phyloP scores from a whole-genome alignment of 768 basidiomycete genomes.

The Harrya chromipes region DNA sequence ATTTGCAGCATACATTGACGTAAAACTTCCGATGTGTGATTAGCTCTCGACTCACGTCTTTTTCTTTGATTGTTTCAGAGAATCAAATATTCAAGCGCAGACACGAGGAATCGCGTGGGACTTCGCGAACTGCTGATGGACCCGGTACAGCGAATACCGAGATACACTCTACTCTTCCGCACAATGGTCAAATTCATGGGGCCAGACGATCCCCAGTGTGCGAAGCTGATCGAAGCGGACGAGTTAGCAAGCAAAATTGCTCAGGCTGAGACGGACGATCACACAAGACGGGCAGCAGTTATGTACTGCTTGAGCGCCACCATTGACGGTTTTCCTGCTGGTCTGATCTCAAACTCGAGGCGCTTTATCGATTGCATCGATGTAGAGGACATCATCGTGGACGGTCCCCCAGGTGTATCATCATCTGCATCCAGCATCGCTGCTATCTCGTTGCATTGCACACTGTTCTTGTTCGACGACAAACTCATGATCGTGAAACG shows the following conservation, averaged over 20 bases:
- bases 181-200: slow-evolving; percentile 91
- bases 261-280: slow-evolving; percentile 85
- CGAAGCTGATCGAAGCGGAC: slow-evolving; percentile 78
- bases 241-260: slow-evolving; percentile 90
- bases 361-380: slow-evolving; percentile 91
- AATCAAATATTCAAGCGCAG: slow-evolving; percentile 80
- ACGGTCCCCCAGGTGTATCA: slow-evolving; percentile 40
- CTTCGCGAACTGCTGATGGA: slow-evolving; percentile 93
- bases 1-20: slow-evolving; percentile 86
- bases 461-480: slow-evolving; percentile 92
- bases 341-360: slow-evolving; percentile 84
- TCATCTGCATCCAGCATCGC: slow-evolving; percentile 41
- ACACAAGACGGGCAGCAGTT: slow-evolving; percentile 84
- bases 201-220: slow-evolving; percentile 70
- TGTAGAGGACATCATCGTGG: slow-evolving; percentile 74
- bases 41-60: slow-evolving; percentile 6
- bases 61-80: slow-evolving; percentile 45
- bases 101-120: slow-evolving; percentile 76
- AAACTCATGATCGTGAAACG: slow-evolving; percentile 90
- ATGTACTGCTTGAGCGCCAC: slow-evolving; percentile 82
- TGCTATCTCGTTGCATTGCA: slow-evolving; percentile 66
- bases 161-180: slow-evolving; percentile 90
- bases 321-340: slow-evolving; percentile 89
- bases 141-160: slow-evolving; percentile 91
- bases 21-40: slow-evolving; percentile 38